Evolutionary conservation across 2,329 filamentous ascomycete genomes (phyloP), one percentile per base, ranked within the genome.

Genomic region (Bipolaris bicolor): DNA sequence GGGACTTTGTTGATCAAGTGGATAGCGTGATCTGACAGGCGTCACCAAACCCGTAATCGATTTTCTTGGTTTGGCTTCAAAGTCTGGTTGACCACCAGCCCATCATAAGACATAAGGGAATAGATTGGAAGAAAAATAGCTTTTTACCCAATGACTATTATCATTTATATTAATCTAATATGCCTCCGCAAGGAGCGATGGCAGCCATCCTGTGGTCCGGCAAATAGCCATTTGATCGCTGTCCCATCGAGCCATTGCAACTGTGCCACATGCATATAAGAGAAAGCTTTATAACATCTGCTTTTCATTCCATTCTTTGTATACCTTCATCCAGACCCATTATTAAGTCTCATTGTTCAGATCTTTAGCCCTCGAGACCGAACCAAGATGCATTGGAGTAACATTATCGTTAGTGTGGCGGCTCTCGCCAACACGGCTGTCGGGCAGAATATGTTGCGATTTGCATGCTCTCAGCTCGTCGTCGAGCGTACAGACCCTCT

Each of bases 391-490:
- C 63, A 69, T 63, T 73, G 69, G 71, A 55, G 62, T 55, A 70
- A 63, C 41, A 54, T 72, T 49, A 60, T 69, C 50, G 61, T 59
- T 47, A 52, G 61, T 31, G 52, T 57, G 33, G 65, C 66, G 53
- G 64, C 66, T 11, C 60, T 73, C 18, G 56, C 62, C 41, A 60
- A 66, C 40, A 64, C 70, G 58, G 67, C 55, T 29, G 62, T 64
- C 43, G 69, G 70, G 44, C 66, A 69, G 47, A 68, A 64, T 26
- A 74, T 74, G 71, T 61, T 74, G 57, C 69, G 70, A 45, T 74
- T 73, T 37, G 69, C 71, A 20, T 74, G 71, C 65, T 74, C 71
- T 33, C 71, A 73, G 58, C 63, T 74, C 11, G 71, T 74, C 41
- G 70, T 73, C 54, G 71, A 74, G 55, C 66, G 71, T 49, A 70